Evolutionary conservation across 345 rosid genomes (phyloP), one percentile per base, ranked within the genome.

Genomic region (Adansonia digitata): DNA sequence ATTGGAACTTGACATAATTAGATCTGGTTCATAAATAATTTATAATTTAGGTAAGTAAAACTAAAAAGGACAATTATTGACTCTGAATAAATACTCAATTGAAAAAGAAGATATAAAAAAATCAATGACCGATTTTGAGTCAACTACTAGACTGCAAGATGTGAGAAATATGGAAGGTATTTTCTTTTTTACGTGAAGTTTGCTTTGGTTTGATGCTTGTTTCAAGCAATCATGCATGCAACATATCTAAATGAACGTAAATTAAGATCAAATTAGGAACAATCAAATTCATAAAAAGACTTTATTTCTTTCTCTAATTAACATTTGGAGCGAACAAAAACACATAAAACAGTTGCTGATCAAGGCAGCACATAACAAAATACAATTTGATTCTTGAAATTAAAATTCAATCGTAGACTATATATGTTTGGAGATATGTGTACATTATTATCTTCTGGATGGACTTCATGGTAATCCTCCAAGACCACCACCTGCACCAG

Each of bases 401-500:
- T 2, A 5, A 60, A 31, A 39, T 4, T 63, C 5, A 4, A n/a
- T n/a, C n/a, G 34, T 1, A 26, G 22, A 53, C 15, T 12, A 27
- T 59, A 13, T 7, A 9, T 55, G 14, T 10, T 22, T 55, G 6
- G 29, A 22, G 10, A 9, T 61, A 35, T 45, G 39, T 18, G 11
- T 15, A 22, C 65, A 22, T 40, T 22, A 9, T 71, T n/a, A 26
- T 12, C 43, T 22, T 29, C 0, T 14, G 35, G 4, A 24, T 22
- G 35, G 20, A 26, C 27, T 42, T 56, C 37, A 72, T 1, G 75
- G 75, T 24, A 56, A 15, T 7, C 52, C 75, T 37, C 75, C 75
- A 55, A 56, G 35, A 7, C 85, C 83, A 20, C 84, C 81, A 2
- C 81, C 81, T 2, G 42, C 64, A 18, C 78, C 81, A 20, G 68